These are phyloP conservation scores for Coriaria nepalensis DNA, from an alignment of 306 rosid species.

Conservation along the genomic window DNA sequence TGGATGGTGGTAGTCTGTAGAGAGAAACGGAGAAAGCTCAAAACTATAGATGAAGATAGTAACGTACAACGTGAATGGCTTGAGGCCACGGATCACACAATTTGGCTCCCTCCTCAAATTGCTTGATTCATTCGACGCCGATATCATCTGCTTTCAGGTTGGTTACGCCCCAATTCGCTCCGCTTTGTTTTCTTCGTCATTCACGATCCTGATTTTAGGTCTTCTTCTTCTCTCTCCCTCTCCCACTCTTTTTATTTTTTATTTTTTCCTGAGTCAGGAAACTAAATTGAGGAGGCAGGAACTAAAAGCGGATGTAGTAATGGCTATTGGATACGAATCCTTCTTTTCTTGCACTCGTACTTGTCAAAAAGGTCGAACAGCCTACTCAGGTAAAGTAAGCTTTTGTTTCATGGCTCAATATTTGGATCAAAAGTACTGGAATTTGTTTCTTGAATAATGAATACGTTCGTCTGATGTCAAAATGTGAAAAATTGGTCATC, in stretches of 20 bases:
- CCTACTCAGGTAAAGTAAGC: conserved; percentile 55
- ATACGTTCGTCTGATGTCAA: too few relatives aligned
- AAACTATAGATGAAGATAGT: conserved; percentile 86
- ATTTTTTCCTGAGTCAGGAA: conserved; percentile 29
- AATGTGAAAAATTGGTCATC: too few relatives aligned
- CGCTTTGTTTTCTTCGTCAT: too few relatives aligned
- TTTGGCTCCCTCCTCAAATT: conserved; percentile 76
- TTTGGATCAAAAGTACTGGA: too few relatives aligned
- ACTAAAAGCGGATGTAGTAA: conserved; percentile 56
- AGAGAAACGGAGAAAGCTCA: too few relatives aligned
- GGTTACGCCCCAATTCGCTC: neutral
- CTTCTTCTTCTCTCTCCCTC: neutral
- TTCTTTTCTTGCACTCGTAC: conserved; percentile 79
- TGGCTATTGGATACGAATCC: conserved; percentile 74
- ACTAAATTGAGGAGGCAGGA: conserved; percentile 71
- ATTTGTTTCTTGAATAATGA: too few relatives aligned
- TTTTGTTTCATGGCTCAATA: too few relatives aligned
- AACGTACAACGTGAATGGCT: conserved; percentile 82
- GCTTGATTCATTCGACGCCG: conserved; percentile 74
- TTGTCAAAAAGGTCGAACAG: conserved; percentile 57
- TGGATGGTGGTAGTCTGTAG: too few relatives aligned
- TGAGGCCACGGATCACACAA: conserved; percentile 71
- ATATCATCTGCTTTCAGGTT: conserved; percentile 72
- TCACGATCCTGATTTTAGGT: too few relatives aligned
- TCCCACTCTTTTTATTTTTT: neutral